phyloP scores from a whole-genome alignment of 1,139 yeast species.

The Taphrina communis region DNA sequence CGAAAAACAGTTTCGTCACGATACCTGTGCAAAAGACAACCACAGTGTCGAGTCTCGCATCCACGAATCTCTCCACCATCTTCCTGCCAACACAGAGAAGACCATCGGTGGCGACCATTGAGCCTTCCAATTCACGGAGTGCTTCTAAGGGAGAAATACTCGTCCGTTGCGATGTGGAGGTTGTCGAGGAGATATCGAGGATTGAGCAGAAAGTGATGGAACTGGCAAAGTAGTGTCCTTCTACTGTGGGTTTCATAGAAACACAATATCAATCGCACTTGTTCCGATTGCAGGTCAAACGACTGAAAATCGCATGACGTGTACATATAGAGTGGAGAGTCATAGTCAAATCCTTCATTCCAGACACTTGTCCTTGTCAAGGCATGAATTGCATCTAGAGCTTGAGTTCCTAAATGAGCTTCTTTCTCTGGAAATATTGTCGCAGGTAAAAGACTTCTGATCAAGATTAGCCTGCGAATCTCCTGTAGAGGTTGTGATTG shows the following conservation, averaged over 20 bases:
- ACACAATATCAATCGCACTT: background rate
- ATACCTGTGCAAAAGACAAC: conserved; percentile 1
- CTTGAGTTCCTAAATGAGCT: conserved; percentile 35
- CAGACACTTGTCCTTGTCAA: too few relatives aligned
- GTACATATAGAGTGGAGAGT: too few relatives aligned
- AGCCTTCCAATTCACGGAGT: background rate
- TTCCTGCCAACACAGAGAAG: background rate
- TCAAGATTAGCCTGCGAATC: background rate
- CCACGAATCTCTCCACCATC: background rate
- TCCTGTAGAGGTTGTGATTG: background rate
- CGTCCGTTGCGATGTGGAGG: conserved; percentile 4
- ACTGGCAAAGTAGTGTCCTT: background rate
- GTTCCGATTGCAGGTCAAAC: background rate
- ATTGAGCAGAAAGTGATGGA: conserved; percentile 6
- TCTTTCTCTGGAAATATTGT: conserved; percentile 44
- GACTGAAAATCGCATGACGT: background rate
- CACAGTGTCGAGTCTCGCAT: conserved; percentile 12
- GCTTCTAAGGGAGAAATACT: background rate
- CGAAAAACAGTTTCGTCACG: conserved; percentile 6
- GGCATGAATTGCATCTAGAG: background rate
- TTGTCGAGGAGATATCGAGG: conserved; percentile 1
- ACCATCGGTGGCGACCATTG: background rate
- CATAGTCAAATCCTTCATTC: too few relatives aligned
- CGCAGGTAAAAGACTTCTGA: conserved; percentile 41
- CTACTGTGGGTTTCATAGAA: background rate